Percentiles rank a stretch among this genome's conserved stretches.
These are phyloP conservation scores for Penicillium antarcticum DNA, from an alignment of 495 filamentous ascomycete species.

Conservation along the genomic window DNA sequence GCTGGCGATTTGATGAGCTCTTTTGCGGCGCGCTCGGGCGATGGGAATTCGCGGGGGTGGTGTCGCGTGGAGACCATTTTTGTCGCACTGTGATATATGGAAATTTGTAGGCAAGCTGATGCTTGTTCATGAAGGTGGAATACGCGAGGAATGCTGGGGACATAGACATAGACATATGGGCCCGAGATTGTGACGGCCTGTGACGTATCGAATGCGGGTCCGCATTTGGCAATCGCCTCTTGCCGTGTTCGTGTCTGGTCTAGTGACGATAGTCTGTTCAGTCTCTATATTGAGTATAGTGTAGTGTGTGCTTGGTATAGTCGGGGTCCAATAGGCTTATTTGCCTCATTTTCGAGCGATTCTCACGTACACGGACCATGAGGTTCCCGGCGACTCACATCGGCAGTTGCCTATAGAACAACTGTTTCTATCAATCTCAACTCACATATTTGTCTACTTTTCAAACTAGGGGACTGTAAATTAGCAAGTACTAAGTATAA, in stretches of 20 bases:
- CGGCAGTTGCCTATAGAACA: too few relatives aligned
- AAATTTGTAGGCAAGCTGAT: too few relatives aligned
- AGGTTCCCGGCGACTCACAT: too few relatives aligned
- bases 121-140: not conserved
- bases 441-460: too few relatives aligned
- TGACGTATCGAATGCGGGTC: slow-evolving; percentile 29
- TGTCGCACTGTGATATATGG: not conserved
- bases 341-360: not conserved
- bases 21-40: slow-evolving; percentile 26
- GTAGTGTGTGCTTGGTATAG: not conserved
- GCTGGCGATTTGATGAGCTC: slow-evolving; percentile 26
- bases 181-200: slow-evolving; percentile 14
- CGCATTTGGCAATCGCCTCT: not conserved
- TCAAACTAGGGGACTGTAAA: too few relatives aligned
- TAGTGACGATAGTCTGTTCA: slow-evolving; percentile 1
- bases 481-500: too few relatives aligned
- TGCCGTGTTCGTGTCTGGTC: not conserved
- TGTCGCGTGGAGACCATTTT: slow-evolving; percentile 53
- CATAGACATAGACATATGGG: slow-evolving; percentile 2
- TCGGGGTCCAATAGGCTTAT: not conserved
- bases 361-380: too few relatives aligned
- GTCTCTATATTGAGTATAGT: not conserved
- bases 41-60: slow-evolving; percentile 45
- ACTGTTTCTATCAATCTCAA: too few relatives aligned
- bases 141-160: slow-evolving; percentile 1